Evolutionary conservation across 2,329 filamentous ascomycete genomes (phyloP), one percentile per base, ranked within the genome.

Genomic region (Beauveria medogensis): DNA sequence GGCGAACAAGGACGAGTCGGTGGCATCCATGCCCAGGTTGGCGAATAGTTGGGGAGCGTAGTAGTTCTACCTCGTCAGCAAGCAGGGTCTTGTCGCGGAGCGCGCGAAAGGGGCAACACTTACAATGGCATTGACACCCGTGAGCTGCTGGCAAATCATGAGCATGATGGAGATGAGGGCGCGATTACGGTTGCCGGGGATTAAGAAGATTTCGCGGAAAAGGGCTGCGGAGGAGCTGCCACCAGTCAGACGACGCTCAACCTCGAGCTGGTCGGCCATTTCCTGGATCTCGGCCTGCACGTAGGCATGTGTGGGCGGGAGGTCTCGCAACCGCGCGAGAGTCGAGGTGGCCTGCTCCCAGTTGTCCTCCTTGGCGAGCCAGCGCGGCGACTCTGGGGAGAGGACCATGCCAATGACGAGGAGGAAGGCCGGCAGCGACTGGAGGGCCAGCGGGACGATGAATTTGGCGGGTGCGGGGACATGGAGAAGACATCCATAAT

Each of bases 141-240:
- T 90, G 82, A 90, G 87, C 70, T 90, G 87, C 70, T 91, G 87
- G 70, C 85, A 89, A 44, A 89, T 75, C 86, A 86, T 77, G 56
- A 83, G 72, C 2, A 74, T 44, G 53, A 90, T 81, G 34, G 83
- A 86, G 61, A 89, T 80, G 52, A 88, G 71, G 2, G 82, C 83
- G 55, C 87, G 81, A 67, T 86, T 86, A 61, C 87, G 79, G 73
- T 90, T 86, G 1, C 79, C 79, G 1, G 78, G 73, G 58, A 86
- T 79, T 6, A 77, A 72, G 77, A 81, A 85, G 80, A 88, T 87
- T 71, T 89, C 87, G 66, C 78, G 83, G 67, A 84, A 79, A 18
- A 87, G 74, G 59, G 85, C 82, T 78, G 79, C 82, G 63, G 75
- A 77, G 20, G 70, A 77, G 16, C 80, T 78, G 59, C 81, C 78